Percentiles rank a stretch among this genome's conserved stretches.
These are phyloP conservation scores for Bipolaris sorokiniana DNA, from an alignment of 2,329 filamentous ascomycete species.

Conservation along the genomic window DNA sequence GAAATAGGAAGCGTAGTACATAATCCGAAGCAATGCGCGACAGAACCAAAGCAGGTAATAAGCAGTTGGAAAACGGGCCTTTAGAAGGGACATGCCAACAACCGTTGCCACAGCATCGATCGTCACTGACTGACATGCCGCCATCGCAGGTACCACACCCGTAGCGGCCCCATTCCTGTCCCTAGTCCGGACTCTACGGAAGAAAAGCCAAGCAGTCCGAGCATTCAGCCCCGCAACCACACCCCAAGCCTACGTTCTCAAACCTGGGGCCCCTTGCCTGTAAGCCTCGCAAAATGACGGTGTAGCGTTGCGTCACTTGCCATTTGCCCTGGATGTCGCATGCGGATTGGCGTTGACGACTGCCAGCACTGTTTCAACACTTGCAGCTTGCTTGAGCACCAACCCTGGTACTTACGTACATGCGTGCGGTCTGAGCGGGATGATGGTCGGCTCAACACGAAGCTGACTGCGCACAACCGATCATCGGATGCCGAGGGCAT, in stretches of 20 bases:
- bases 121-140: not conserved
- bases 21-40: not conserved
- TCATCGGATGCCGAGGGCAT: not conserved
- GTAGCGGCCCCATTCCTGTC: slow-evolving; percentile 3
- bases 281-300: slow-evolving; percentile 4
- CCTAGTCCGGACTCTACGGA: slow-evolving; percentile 18
- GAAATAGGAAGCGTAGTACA: not conserved
- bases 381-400: not conserved
- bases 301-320: slow-evolving; percentile 6
- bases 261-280: slow-evolving; percentile 20
- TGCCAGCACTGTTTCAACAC: not conserved
- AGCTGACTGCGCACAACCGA: not conserved
- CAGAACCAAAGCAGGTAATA: not conserved
- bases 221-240: slow-evolving; percentile 26
- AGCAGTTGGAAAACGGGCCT: not conserved
- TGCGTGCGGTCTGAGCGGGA: not conserved
- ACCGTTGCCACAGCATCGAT: not conserved
- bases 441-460: not conserved
- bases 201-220: slow-evolving; percentile 17
- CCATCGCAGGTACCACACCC: slow-evolving; percentile 1
- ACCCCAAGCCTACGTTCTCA: slow-evolving; percentile 13
- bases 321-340: slow-evolving; percentile 21
- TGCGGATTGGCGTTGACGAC: slow-evolving; percentile 13
- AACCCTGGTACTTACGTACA: not conserved
- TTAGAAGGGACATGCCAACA: not conserved